phyloP scores from a whole-genome alignment of 495 filamentous ascomycete species.

The Lophiostoma macrostomum region DNA sequence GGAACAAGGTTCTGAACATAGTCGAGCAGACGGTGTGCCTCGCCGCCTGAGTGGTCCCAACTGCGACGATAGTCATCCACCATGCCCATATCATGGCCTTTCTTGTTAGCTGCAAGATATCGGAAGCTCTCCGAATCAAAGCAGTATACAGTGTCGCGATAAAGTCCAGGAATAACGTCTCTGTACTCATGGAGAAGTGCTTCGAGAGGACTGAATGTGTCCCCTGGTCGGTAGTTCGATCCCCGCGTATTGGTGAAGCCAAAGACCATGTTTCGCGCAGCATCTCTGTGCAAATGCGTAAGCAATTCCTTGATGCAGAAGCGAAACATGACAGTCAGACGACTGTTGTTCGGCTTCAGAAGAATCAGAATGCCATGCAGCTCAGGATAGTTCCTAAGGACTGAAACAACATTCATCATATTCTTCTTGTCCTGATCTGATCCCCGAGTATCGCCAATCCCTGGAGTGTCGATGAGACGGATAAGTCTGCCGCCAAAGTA shows the following conservation, averaged over 20 bases:
- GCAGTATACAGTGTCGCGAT: slow-evolving; percentile 39
- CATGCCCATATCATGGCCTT: slow-evolving; percentile 35
- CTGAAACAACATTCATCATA: slow-evolving; percentile 44
- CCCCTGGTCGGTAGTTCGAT: slow-evolving; percentile 46
- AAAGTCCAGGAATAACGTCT: slow-evolving; percentile 33
- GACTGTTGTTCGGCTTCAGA: slow-evolving; percentile 46
- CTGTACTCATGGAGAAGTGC: slow-evolving; percentile 33
- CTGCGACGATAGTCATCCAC: slow-evolving; percentile 39
- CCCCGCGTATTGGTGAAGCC: slow-evolving; percentile 48
- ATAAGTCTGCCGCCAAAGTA: slow-evolving; percentile 29
- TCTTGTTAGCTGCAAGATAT: slow-evolving; percentile 44
- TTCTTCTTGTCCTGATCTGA: slow-evolving; percentile 42
- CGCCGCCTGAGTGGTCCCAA: slow-evolving; percentile 35
- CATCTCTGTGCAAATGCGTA: slow-evolving; percentile 41
- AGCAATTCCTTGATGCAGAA: slow-evolving; percentile 48
- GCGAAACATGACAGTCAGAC: slow-evolving; percentile 41
- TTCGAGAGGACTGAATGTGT: slow-evolving; percentile 42
- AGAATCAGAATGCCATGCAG: slow-evolving; percentile 41
- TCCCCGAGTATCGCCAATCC: slow-evolving; percentile 47
- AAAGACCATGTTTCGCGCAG: slow-evolving; percentile 44
- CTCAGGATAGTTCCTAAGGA: slow-evolving; percentile 37
- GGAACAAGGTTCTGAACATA: slow-evolving; percentile 35
- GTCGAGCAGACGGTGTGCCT: not conserved
- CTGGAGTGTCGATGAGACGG: slow-evolving; percentile 48
- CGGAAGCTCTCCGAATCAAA: slow-evolving; percentile 51